Evolutionary conservation across 139 green algal genomes (phyloP).

Genomic region (Asterochloris erici): DNA sequence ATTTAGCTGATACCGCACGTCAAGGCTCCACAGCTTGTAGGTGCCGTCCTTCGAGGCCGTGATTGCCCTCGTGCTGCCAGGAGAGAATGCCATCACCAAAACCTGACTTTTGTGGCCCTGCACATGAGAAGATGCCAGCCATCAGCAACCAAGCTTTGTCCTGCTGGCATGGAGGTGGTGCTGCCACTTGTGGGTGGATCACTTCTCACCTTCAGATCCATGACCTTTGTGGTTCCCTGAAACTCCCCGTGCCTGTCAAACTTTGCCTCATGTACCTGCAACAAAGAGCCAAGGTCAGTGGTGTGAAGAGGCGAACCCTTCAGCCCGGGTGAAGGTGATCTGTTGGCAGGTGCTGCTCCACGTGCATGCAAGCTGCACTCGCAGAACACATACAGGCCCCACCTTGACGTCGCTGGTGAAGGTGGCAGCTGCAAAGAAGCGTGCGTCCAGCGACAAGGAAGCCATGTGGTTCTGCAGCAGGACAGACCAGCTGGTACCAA

Average conservation of each 20-base stretch:
- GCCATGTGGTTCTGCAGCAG: slow-evolving; percentile 30
- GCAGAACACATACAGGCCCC: neutral
- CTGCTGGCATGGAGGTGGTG: no score
- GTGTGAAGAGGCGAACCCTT: neutral
- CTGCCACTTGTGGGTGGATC: neutral
- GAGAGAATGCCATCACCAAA: slow-evolving; percentile 37
- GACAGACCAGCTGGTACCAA: neutral
- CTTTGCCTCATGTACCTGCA: slow-evolving; percentile 36
- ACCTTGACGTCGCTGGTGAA: slow-evolving; percentile 50
- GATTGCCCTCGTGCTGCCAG: slow-evolving; percentile 27
- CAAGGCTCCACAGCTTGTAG: slow-evolving; percentile 41
- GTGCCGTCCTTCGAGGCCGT: slow-evolving; percentile 38
- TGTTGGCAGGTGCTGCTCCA: no score
- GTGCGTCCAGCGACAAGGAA: slow-evolving; percentile 31
- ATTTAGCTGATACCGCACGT: slow-evolving; percentile 32
- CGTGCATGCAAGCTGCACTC: neutral
- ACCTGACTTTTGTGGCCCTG: slow-evolving; percentile 39
- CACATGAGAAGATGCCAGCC: neutral
- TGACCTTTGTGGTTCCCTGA: slow-evolving; percentile 29
- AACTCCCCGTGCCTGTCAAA: slow-evolving; percentile 27
- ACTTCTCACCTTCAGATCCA: slow-evolving; percentile 31
- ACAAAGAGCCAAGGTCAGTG: no score
- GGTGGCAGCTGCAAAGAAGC: slow-evolving; percentile 40
- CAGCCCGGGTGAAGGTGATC: neutral
- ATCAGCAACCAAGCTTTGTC: no score